These are phyloP conservation scores for Amphichorda felina DNA, from an alignment of 2,329 filamentous ascomycete genomes.

Conservation along the genomic window DNA sequence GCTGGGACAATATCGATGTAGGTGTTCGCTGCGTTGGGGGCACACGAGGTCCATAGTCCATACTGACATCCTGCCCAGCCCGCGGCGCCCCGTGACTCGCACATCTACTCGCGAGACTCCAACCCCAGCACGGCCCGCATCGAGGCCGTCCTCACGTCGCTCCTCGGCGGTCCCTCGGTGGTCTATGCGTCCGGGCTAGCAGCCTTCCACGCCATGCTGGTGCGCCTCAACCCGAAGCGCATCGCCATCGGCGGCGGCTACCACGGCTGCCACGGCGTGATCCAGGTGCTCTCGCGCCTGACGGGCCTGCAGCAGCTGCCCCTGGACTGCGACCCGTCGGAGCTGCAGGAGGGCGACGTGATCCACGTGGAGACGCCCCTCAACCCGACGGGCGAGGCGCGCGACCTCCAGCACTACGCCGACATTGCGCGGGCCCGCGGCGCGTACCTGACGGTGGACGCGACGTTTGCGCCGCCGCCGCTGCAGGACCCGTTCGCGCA, in stretches of 20 bases:
- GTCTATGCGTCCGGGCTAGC: constrained; percentile 79
- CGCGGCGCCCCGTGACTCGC: constrained; percentile 41
- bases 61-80: constrained; percentile 27
- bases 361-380: constrained; percentile 89
- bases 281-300: constrained; percentile 61
- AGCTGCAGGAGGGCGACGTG: constrained; percentile 66
- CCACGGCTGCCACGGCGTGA: constrained; percentile 85
- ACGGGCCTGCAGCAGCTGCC: constrained; percentile 62
- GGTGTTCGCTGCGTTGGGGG: constrained; percentile 12
- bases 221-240: constrained; percentile 71
- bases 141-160: constrained; percentile 65
- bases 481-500: constrained; percentile 73
- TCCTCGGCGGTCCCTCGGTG: constrained; percentile 58
- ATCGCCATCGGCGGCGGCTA: constrained; percentile 80
- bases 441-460: constrained; percentile 72
- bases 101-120: constrained; percentile 75
- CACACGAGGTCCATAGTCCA: no score
- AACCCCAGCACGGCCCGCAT: constrained; percentile 75
- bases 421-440: constrained; percentile 59
- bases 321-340: constrained; percentile 54
- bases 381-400: constrained; percentile 79
- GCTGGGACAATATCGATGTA: constrained; percentile 43
- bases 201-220: constrained; percentile 78
- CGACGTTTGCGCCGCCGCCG: constrained; percentile 85
- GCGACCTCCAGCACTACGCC: constrained; percentile 60